Evolutionary conservation across 2,329 filamentous ascomycete genomes (phyloP), one percentile per base, ranked within the genome.

Genomic region (Phyllosticta capitalensis): DNA sequence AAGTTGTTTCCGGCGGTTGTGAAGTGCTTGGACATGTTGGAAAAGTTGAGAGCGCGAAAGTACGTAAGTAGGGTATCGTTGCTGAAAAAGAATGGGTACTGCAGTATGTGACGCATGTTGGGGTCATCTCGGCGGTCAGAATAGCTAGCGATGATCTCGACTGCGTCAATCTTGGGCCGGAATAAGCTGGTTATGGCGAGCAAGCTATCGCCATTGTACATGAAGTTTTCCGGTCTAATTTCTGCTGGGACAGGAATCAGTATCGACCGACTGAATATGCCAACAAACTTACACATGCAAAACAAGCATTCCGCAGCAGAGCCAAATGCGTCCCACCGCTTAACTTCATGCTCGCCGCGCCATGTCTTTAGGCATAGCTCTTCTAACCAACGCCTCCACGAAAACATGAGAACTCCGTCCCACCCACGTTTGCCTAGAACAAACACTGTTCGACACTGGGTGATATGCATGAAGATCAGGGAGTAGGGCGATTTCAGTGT

Each of bases 41-140:
- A 84, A 67, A 94, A 90, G 69, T 96, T 96, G 67, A 96, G 86
- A 3, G 90, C 84, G 19, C 92, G 86, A 70, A 97, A 96, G 69
- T 91, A 95, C 0, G 84, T 85, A 2, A 95, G 86, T 2, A 95
- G 75, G 1, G 84, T 83, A 0, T 85, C 80, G 0, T 86, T 81
- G 20, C 81, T 84, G 66, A 96, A 96, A 0, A 97, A 78, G 68
- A 88, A 95, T 0, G 89, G 84, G 63, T 88, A 90, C 61, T 91
- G 86, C 3, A 97, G 76, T 0, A 97, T 76, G 71, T 96, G 91
- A 21, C 86, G 76, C 26, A 77, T 83, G 64, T 85, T 84, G 61
- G 79, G 83, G 30, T 83, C 85, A 0, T 76, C 62, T 83, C 85
- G 3, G 81, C 78, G 56, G 86, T 72, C 88, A 85, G 96, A 54